A percentile compares a stretch with the other conserved stretches of the same genome.
phyloP scores from a whole-genome alignment of 2,329 filamentous ascomycete species.

The Venturia nashicola region DNA sequence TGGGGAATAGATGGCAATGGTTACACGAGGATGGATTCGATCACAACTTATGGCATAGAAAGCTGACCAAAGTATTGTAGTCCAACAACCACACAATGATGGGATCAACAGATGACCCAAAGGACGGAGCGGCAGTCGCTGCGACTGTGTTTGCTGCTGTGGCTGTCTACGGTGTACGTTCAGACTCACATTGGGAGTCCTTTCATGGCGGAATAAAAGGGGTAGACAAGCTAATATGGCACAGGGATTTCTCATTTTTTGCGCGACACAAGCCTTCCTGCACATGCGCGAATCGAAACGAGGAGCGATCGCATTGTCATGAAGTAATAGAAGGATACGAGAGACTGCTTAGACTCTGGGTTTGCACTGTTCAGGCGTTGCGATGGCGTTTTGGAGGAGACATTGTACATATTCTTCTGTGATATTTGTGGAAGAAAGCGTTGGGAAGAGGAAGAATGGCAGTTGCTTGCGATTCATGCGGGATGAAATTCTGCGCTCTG shows the following conservation, averaged over 20 bases:
- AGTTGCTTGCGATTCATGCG: background rate
- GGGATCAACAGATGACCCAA: conserved; percentile 56
- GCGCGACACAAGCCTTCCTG: conserved; percentile 75
- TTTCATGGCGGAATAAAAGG: background rate
- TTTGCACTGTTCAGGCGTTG: background rate
- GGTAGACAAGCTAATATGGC: background rate
- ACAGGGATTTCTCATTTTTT: conserved; percentile 84
- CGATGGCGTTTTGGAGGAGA: background rate
- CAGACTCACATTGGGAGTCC: conserved; percentile 25
- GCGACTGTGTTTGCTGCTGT: conserved; percentile 80
- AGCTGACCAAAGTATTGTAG: background rate
- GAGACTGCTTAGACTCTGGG: background rate
- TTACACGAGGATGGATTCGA: background rate
- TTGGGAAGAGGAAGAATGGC: background rate
- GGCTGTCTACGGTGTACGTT: conserved; percentile 66
- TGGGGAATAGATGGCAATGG: background rate
- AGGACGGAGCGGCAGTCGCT: conserved; percentile 66
- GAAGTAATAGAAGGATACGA: conserved; percentile 10
- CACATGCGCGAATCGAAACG: conserved; percentile 72
- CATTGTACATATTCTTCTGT: background rate
- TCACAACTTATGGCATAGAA: background rate
- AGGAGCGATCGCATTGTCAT: conserved; percentile 68
- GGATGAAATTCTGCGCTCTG: background rate
- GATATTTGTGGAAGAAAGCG: background rate
- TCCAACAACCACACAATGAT: conserved; percentile 62